These are phyloP conservation scores for Dothideomycetes sp. DNA, from an alignment of 2,329 filamentous ascomycete genomes.

Conservation along the genomic window DNA sequence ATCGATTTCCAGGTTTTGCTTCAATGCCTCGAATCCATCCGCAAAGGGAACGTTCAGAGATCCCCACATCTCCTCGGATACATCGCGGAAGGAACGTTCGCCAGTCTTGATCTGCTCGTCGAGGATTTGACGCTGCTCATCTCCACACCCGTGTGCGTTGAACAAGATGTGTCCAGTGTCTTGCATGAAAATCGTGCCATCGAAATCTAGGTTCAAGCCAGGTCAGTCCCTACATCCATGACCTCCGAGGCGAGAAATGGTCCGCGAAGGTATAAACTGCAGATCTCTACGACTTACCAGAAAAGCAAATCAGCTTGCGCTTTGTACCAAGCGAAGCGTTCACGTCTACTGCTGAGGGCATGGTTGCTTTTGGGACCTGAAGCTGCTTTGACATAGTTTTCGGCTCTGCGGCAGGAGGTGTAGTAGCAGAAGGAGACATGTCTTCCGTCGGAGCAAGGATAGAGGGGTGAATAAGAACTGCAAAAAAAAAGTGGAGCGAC, in stretches of 20 bases:
- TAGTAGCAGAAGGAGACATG: conserved; percentile 22
- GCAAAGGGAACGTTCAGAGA: conserved; percentile 57
- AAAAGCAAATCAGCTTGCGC: conserved; percentile 49
- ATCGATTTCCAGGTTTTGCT: conserved; percentile 51
- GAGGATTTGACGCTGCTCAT: conserved; percentile 42
- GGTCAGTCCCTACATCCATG: conserved; percentile 1
- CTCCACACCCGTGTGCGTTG: conserved; percentile 53
- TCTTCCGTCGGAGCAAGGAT: conserved; percentile 2
- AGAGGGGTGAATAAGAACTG: background rate
- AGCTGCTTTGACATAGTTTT: conserved; percentile 13
- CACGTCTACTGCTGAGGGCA: conserved; percentile 10
- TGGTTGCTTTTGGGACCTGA: conserved; percentile 13
- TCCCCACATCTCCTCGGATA: conserved; percentile 63
- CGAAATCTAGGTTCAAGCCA: conserved; percentile 43
- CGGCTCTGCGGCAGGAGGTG: conserved; percentile 17
- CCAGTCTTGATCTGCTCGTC: conserved; percentile 55
- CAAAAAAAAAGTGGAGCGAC: background rate
- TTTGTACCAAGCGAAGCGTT: conserved; percentile 28
- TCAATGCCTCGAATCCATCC: conserved; percentile 55
- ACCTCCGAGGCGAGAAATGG: no score
- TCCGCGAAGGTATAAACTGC: no score
- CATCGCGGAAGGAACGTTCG: conserved; percentile 55
- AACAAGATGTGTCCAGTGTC: conserved; percentile 60
- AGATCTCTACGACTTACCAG: conserved; percentile 37
- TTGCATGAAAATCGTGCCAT: conserved; percentile 56